A percentile compares a stretch with the other conserved stretches of the same genome.
These are phyloP conservation scores for Verbascum thapsus DNA, from an alignment of 257 asterid species.

Conservation along the genomic window DNA sequence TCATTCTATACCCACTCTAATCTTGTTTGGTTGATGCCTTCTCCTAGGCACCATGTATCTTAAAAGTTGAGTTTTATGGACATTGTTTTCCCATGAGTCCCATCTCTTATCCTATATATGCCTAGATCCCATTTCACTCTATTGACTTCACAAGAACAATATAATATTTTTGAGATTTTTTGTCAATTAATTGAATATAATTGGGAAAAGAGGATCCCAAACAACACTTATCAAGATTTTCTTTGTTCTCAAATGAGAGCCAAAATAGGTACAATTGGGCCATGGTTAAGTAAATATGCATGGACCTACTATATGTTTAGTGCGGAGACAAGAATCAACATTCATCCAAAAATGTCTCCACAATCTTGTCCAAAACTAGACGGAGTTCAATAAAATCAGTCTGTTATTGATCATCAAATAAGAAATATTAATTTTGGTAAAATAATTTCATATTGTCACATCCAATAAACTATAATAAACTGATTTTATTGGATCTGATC, in stretches of 20 bases:
- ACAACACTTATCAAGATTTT: conserved; percentile 16
- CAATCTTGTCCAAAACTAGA: conserved; percentile 18
- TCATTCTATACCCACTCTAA: conserved; percentile 13
- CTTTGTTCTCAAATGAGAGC: conserved; percentile 18
- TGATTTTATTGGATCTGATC: no score
- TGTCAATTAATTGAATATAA: neutral
- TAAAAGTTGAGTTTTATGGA: conserved; percentile 50
- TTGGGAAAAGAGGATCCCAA: conserved; percentile 4
- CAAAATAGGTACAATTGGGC: conserved; percentile 4
- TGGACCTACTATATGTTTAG: conserved; percentile 25
- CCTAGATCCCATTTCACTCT: conserved; percentile 35
- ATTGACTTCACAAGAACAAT: neutral
- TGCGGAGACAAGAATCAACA: neutral
- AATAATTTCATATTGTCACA: no score
- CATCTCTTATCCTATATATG: conserved; percentile 39
- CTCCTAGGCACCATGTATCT: conserved; percentile 46
- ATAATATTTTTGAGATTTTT: conserved; percentile 1
- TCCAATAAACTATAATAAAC: no score
- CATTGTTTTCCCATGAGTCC: conserved; percentile 42
- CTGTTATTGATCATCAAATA: no score
- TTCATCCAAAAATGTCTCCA: conserved; percentile 21
- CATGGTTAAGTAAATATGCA: conserved; percentile 12
- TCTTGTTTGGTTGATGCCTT: conserved; percentile 52
- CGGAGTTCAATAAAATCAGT: no score
- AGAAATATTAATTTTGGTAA: no score